Conservation (phyloP, 495 filamentous ascomycete species). For the Talaromyces adpressus region DNA sequence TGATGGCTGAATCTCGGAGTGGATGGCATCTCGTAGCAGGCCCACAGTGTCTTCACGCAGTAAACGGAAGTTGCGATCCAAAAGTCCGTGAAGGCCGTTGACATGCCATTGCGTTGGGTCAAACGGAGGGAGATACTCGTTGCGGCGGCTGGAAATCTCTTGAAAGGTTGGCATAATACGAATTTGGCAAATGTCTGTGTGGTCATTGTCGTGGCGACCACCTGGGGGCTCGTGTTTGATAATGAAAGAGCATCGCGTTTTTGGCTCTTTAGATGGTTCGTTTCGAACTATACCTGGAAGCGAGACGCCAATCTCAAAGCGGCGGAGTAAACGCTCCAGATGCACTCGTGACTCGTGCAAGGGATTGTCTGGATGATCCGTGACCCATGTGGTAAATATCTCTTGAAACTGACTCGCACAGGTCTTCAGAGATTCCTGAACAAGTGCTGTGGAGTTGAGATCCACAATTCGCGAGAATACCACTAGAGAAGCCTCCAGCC, state of each 20-base stretch:
- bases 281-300: not conserved
- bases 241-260: not conserved
- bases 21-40: conserved; percentile 27
- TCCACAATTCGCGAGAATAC: conserved; percentile 13
- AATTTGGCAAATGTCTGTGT: conserved; percentile 50
- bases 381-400: not conserved
- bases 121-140: conserved; percentile 54
- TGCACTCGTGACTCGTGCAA: conserved; percentile 2
- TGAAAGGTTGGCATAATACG: conserved; percentile 55
- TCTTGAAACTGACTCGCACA: conserved; percentile 8
- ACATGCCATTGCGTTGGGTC: conserved; percentile 49
- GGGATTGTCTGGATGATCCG: not conserved
- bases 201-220: conserved; percentile 60
- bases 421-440: conserved; percentile 10
- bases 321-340: conserved; percentile 6
- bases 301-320: conserved; percentile 10
- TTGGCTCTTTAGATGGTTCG: not conserved
- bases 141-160: conserved; percentile 46
- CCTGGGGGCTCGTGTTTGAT: conserved; percentile 13
- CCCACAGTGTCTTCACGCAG: conserved; percentile 33
- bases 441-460: conserved; percentile 14
- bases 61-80: conserved; percentile 61
- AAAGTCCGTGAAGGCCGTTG: conserved; percentile 48
- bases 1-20: conserved; percentile 9
- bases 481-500: conserved; percentile 9